These are phyloP conservation scores for Hortaea werneckii DNA, from an alignment of 2,329 filamentous ascomycete species.

Conservation along the genomic window DNA sequence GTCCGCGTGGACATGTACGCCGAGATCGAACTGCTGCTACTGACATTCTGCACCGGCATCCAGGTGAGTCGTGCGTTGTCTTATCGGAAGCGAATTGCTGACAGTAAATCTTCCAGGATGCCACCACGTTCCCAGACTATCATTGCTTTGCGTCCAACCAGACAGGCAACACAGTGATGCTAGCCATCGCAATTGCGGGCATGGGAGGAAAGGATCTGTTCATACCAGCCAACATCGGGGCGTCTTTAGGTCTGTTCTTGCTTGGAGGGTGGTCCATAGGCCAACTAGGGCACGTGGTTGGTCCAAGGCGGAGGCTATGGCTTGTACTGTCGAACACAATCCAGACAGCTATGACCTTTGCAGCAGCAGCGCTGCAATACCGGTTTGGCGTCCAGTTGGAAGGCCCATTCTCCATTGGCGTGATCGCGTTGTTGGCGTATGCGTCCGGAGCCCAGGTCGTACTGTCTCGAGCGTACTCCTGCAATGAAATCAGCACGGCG, in stretches of 20 bases:
- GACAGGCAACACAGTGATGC: conserved; percentile 31
- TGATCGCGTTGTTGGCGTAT: conserved; percentile 42
- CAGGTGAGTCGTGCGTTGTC: neutral
- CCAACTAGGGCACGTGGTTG: conserved; percentile 45
- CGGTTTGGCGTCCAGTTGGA: neutral
- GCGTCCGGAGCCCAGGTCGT: conserved; percentile 51
- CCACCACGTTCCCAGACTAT: conserved; percentile 51
- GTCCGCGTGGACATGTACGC: neutral
- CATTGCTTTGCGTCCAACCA: conserved; percentile 56
- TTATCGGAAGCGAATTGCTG: too few species aligned
- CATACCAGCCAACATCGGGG: conserved; percentile 44
- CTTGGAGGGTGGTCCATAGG: conserved; percentile 48
- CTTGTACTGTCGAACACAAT: conserved; percentile 45
- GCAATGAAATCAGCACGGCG: conserved; percentile 49
- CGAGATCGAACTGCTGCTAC: neutral
- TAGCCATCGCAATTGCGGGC: neutral
- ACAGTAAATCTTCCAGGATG: conserved; percentile 30
- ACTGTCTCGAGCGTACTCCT: conserved; percentile 45
- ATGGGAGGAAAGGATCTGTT: neutral
- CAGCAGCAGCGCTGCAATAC: conserved; percentile 37
- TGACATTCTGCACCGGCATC: neutral
- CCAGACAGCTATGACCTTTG: conserved; percentile 46
- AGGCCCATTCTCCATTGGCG: neutral
- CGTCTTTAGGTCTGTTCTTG: conserved; percentile 47
- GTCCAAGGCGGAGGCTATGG: conserved; percentile 43